Percentiles rank a stretch among this genome's conserved stretches.
These are phyloP conservation scores for Penicillium odoratum DNA, from an alignment of 495 filamentous ascomycete genomes.

Conservation along the genomic window DNA sequence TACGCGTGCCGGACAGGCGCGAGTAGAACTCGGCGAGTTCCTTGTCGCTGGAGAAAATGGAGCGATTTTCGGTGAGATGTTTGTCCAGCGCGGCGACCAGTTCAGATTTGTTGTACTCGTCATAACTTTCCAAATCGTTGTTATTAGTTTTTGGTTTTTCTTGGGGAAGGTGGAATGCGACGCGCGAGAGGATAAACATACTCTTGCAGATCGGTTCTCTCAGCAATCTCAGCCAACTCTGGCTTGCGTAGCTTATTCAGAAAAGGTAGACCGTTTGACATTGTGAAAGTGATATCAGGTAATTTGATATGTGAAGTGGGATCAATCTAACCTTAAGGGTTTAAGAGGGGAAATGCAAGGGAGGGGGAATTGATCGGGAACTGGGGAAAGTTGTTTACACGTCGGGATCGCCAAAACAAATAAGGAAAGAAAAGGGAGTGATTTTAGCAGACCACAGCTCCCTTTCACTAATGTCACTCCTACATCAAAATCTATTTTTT, in stretches of 20 bases:
- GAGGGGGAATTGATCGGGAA: slow-evolving; percentile 18
- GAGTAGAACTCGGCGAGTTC: slow-evolving; percentile 75
- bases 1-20: slow-evolving; percentile 53
- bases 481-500: too few relatives aligned
- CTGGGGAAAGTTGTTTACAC: slow-evolving; percentile 31
- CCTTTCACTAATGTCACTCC: neutral
- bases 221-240: slow-evolving; percentile 74
- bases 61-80: slow-evolving; percentile 65
- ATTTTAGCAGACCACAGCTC: neutral
- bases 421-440: too few relatives aligned
- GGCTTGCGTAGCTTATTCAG: slow-evolving; percentile 81
- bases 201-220: slow-evolving; percentile 71
- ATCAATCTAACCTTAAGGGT: slow-evolving; percentile 19
- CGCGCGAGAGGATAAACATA: slow-evolving; percentile 42
- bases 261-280: slow-evolving; percentile 65
- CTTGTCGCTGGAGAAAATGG: slow-evolving; percentile 59
- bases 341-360: slow-evolving; percentile 24
- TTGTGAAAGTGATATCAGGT: slow-evolving; percentile 29
- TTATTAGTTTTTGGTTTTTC: slow-evolving; percentile 16
- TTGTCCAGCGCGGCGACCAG: slow-evolving; percentile 75
- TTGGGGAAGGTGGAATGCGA: slow-evolving; percentile 1
- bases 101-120: slow-evolving; percentile 75
- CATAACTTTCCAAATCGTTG: slow-evolving; percentile 51
- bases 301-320: slow-evolving; percentile 13
- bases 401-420: slow-evolving; percentile 34